Conservation (phyloP, 179 eudicot genomes). For the Camellia oleifera region DNA sequence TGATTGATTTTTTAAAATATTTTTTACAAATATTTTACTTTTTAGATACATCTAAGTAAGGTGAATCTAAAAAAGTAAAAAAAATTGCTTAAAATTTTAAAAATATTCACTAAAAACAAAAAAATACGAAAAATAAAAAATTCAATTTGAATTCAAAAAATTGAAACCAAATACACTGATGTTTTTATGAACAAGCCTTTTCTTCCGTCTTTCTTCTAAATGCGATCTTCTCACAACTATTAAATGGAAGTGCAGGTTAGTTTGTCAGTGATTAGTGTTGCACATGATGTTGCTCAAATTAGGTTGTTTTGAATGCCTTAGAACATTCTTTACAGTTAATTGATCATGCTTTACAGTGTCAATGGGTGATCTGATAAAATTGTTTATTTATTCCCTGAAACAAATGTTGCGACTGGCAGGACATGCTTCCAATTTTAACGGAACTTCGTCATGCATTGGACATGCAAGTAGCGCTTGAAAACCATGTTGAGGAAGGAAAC, state of each 20-base stretch:
- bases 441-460: constrained; percentile 64
- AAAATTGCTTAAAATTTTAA: no score
- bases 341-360: neutral
- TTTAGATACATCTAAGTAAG: no score
- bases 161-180: neutral
- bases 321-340: neutral
- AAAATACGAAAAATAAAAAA: no score
- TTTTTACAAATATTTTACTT: no score
- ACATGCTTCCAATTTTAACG: constrained; percentile 69
- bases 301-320: neutral
- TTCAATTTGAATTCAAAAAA: no score
- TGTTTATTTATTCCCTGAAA: neutral
- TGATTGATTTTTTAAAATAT: no score
- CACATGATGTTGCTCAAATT: neutral
- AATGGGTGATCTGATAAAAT: constrained; percentile 7
- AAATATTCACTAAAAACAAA: no score
- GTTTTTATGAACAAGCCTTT: neutral
- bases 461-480: constrained; percentile 79
- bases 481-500: constrained; percentile 74
- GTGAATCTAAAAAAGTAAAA: no score
- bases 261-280: neutral
- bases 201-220: neutral
- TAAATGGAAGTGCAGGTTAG: neutral
- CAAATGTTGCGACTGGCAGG: constrained; percentile 40
- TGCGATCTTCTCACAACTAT: neutral